Evolutionary conservation across 192 early-diverging fungal genomes (phyloP).

Genomic region (Chytriomyces sp.): DNA sequence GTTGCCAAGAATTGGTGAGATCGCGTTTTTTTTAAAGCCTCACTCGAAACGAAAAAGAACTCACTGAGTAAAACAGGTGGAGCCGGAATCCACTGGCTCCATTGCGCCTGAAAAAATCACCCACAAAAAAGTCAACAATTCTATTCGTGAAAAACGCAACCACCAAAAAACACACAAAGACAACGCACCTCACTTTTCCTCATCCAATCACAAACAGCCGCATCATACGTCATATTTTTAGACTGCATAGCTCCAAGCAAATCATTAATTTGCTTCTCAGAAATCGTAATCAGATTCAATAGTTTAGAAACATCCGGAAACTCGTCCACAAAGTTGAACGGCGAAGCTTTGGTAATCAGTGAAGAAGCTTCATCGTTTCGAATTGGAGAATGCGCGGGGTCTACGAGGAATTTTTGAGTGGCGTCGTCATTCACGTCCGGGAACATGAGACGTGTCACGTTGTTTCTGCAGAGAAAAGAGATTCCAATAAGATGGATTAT

Average conservation of each 20-base stretch:
- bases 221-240: slow-evolving; percentile 31
- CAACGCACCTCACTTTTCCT: background rate
- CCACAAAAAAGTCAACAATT: no score
- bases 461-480: no score
- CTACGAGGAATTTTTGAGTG: slow-evolving; percentile 20
- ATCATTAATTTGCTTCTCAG: slow-evolving; percentile 22
- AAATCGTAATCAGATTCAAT: slow-evolving; percentile 18
- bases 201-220: slow-evolving; percentile 35
- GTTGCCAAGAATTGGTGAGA: background rate
- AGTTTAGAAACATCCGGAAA: slow-evolving; percentile 25
- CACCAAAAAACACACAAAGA: no score
- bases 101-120: background rate
- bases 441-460: slow-evolving; percentile 30
- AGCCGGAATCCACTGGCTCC: slow-evolving; percentile 15
- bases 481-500: background rate
- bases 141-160: no score
- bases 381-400: slow-evolving; percentile 4
- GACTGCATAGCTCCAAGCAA: slow-evolving; percentile 3
- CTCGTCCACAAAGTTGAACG: background rate
- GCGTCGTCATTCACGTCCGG: slow-evolving; percentile 17
- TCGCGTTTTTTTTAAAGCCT: no score
- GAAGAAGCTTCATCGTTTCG: slow-evolving; percentile 15
- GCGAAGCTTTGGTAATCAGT: slow-evolving; percentile 22
- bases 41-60: no score
- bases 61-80: slow-evolving; percentile 14